Percentiles rank a stretch among this genome's conserved stretches.
phyloP scores from a whole-genome alignment of 2,329 filamentous ascomycete genomes.

The Scytalidium sp. region DNA sequence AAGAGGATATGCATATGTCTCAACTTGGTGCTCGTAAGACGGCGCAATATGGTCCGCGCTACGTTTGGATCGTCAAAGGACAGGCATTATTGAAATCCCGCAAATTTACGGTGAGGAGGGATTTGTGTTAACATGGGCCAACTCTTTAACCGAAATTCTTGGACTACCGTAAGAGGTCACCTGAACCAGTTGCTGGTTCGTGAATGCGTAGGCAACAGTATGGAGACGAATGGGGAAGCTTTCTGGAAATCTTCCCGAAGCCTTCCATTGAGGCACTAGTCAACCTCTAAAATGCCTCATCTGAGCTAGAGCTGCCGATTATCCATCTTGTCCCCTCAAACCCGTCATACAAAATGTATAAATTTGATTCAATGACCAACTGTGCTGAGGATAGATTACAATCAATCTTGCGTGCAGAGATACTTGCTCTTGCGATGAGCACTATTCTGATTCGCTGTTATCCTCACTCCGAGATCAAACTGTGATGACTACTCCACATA shows the following conservation, averaged over 20 bases:
- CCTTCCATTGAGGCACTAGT: background rate
- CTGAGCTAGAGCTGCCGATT: background rate
- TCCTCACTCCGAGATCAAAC: background rate
- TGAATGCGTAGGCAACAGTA: background rate
- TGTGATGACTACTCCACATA: background rate
- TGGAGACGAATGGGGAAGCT: background rate
- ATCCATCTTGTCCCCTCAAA: background rate
- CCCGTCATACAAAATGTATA: background rate
- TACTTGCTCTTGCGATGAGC: background rate
- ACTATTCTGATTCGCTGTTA: background rate
- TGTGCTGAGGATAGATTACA: background rate
- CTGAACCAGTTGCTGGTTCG: no score
- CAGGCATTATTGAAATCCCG: no score
- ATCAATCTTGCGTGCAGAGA: background rate
- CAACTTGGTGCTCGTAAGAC: background rate
- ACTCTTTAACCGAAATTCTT: background rate
- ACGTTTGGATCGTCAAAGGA: background rate
- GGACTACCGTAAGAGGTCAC: background rate
- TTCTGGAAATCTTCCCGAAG: background rate
- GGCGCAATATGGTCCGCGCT: background rate
- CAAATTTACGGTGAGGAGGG: no score
- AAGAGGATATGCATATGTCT: background rate
- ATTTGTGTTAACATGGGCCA: no score
- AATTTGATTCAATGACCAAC: background rate
- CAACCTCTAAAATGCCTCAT: background rate